Conservation (phyloP, 495 filamentous ascomycete genomes). For the Penicillium malachiteum region DNA sequence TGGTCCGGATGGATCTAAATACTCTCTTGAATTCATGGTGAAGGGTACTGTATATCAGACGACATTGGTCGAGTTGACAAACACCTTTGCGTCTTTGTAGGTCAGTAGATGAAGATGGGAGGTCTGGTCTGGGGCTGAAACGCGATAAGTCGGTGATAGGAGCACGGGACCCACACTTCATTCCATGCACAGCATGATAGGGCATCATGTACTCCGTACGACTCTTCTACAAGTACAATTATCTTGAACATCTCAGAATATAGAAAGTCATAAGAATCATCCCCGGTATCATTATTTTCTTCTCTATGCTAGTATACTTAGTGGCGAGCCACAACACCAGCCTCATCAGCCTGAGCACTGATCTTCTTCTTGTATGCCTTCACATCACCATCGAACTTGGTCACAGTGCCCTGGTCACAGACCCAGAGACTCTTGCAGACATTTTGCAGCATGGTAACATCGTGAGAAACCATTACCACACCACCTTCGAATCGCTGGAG, state of each 20-base stretch:
- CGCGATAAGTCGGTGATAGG: neutral
- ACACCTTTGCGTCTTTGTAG: neutral
- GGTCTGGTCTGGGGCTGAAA: slow-evolving; percentile 8
- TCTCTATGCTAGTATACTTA: slow-evolving; percentile 15
- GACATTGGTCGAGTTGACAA: neutral
- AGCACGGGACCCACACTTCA: too few species aligned
- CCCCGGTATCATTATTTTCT: neutral
- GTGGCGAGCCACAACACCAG: slow-evolving; percentile 65
- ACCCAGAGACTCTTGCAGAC: slow-evolving; percentile 96
- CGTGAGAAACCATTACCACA: slow-evolving; percentile 98
- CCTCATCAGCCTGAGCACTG: slow-evolving; percentile 79
- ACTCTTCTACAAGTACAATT: too few species aligned
- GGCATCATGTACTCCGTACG: too few species aligned
- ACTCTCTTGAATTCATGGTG: slow-evolving; percentile 28
- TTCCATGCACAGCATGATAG: too few species aligned
- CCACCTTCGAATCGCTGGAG: slow-evolving; percentile 87
- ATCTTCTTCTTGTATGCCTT: slow-evolving; percentile 98
- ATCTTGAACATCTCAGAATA: too few species aligned
- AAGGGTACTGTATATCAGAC: neutral
- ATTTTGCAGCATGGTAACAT: slow-evolving; percentile 97
- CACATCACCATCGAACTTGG: slow-evolving; percentile 93
- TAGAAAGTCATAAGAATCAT: too few species aligned
- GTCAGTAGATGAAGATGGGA: neutral
- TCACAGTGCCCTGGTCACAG: slow-evolving; percentile 91
- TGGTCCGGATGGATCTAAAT: slow-evolving; percentile 21